phyloP scores from a whole-genome alignment of 768 basidiomycete genomes.

The Lyophyllum atratum region DNA sequence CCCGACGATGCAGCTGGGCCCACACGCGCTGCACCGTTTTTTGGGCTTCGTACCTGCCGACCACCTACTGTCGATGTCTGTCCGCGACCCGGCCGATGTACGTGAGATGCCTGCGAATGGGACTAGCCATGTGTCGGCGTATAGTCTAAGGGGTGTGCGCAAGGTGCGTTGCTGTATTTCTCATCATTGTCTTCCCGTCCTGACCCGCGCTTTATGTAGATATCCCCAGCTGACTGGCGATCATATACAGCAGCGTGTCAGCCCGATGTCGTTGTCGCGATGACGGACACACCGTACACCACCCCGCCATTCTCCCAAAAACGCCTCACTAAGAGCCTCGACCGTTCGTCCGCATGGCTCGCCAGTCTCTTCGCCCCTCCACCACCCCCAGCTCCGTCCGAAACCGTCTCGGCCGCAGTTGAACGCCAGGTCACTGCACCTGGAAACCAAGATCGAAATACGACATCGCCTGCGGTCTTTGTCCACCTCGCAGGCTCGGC shows the following conservation, averaged over 20 bases:
- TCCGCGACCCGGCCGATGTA: conserved; percentile 66
- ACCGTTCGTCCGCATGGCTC: conserved; percentile 69
- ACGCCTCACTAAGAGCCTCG: conserved; percentile 73
- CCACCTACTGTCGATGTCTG: conserved; percentile 59
- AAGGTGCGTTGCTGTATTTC: conserved; percentile 47
- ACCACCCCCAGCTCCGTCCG: conserved; percentile 14
- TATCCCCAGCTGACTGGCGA: conserved; percentile 57
- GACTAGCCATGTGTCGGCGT: conserved; percentile 53
- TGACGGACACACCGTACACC: conserved; percentile 72
- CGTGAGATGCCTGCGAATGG: conserved; percentile 77
- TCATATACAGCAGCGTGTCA: conserved; percentile 49
- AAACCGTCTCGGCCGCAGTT: too few relatives aligned
- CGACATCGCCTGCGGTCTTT: conserved; percentile 47
- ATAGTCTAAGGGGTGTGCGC: conserved; percentile 67
- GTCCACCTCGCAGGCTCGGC: conserved; percentile 72
- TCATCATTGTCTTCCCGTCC: not conserved
- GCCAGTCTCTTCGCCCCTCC: conserved; percentile 42
- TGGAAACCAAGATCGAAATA: too few relatives aligned
- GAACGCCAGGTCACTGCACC: too few relatives aligned
- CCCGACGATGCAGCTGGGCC: conserved; percentile 57
- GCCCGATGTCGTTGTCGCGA: conserved; percentile 72
- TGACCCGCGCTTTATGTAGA: conserved; percentile 33
- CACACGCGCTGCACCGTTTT: conserved; percentile 62
- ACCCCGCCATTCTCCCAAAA: conserved; percentile 73
- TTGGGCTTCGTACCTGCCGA: conserved; percentile 51